Conservation (phyloP, 2,329 filamentous ascomycete genomes). For the Lizonia empirigonia region DNA sequence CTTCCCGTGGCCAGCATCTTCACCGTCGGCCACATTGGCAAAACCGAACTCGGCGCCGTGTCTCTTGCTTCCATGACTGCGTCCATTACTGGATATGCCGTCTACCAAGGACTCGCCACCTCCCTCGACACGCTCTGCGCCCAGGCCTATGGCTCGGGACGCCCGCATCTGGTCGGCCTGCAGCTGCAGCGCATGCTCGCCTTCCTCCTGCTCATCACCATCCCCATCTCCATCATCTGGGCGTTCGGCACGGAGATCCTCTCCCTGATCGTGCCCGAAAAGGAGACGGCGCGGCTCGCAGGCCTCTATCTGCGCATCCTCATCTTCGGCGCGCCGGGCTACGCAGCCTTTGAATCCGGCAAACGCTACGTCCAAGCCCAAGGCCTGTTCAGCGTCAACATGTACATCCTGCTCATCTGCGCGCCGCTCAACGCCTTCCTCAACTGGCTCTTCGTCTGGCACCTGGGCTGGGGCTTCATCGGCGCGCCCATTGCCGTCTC, state of each 20-base stretch:
- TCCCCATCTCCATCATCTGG: slow-evolving; percentile 77
- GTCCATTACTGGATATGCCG: slow-evolving; percentile 55
- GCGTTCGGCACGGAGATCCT: slow-evolving; percentile 69
- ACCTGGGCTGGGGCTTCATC: slow-evolving; percentile 62
- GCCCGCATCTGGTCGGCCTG: slow-evolving; percentile 83
- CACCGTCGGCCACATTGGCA: slow-evolving; percentile 57
- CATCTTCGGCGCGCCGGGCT: slow-evolving; percentile 73
- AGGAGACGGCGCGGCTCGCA: slow-evolving; percentile 71
- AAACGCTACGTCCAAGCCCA: slow-evolving; percentile 92
- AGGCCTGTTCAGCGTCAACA: slow-evolving; percentile 80
- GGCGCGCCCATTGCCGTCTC: slow-evolving; percentile 80
- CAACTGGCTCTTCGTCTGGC: slow-evolving; percentile 83
- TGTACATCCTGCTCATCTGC: slow-evolving; percentile 81
- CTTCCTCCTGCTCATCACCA: slow-evolving; percentile 73
- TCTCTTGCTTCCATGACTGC: slow-evolving; percentile 57
- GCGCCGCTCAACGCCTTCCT: slow-evolving; percentile 80
- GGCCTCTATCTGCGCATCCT: slow-evolving; percentile 75
- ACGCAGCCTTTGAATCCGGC: slow-evolving; percentile 74
- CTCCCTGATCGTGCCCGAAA: slow-evolving; percentile 69
- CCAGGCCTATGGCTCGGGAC: slow-evolving; percentile 91
- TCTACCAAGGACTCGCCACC: slow-evolving; percentile 73
- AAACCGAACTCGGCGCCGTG: slow-evolving; percentile 55
- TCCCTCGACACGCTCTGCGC: slow-evolving; percentile 90
- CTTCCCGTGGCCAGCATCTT: slow-evolving; percentile 56
- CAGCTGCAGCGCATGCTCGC: slow-evolving; percentile 82